phyloP scores from a whole-genome alignment of 306 rosid species.

The Rosa multiflora region DNA sequence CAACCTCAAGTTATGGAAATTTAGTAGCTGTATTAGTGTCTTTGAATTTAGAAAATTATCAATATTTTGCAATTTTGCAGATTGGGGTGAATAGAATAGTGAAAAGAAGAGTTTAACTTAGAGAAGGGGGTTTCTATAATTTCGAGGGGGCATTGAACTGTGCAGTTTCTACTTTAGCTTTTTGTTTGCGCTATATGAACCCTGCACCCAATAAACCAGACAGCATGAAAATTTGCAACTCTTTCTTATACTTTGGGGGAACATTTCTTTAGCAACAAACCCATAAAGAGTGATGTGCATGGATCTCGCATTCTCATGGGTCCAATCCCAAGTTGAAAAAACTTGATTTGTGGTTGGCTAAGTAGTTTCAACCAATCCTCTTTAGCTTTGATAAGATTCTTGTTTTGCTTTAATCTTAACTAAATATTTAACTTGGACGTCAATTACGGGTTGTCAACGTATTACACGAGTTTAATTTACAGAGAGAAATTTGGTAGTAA shows the following conservation, averaged over 20 bases:
- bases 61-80: neutral
- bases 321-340: neutral
- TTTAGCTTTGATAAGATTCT: neutral
- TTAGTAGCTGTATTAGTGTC: neutral
- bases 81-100: neutral
- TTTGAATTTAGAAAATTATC: neutral
- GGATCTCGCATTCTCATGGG: neutral
- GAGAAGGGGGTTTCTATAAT: neutral
- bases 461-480: too few species aligned
- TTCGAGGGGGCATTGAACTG: constrained; percentile 19
- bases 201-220: neutral
- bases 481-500: too few species aligned
- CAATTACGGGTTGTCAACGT: too few species aligned
- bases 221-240: constrained; percentile 13
- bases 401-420: too few species aligned
- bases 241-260: neutral
- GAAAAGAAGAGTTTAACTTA: neutral
- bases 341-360: neutral
- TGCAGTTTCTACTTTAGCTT: constrained; percentile 4
- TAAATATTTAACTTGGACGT: too few species aligned
- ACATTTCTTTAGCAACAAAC: neutral
- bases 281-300: neutral
- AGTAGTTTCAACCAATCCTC: neutral
- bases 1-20: too few species aligned
- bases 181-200: neutral